These are phyloP conservation scores for Arabidopsis lyrata DNA, from an alignment of 441 rosid species.

Conservation along the genomic window DNA sequence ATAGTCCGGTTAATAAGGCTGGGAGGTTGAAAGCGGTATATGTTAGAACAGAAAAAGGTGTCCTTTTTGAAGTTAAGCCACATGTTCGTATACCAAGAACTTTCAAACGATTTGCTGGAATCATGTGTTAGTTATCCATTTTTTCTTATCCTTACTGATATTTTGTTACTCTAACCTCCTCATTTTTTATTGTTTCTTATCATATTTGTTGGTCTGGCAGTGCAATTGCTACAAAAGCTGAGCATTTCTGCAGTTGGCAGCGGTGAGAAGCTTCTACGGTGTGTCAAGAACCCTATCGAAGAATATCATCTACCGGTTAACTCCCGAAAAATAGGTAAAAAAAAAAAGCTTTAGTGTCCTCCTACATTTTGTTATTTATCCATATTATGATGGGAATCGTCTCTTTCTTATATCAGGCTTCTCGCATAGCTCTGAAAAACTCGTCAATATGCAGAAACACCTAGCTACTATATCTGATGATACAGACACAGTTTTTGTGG, in stretches of 20 bases:
- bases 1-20: constrained; percentile 85
- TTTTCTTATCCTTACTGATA: background rate
- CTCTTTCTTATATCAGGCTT: constrained; percentile 57
- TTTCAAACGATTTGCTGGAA: constrained; percentile 75
- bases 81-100: constrained; percentile 88
- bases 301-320: constrained; percentile 50
- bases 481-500: constrained; percentile 81
- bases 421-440: constrained; percentile 77
- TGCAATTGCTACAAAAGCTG: constrained; percentile 66
- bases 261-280: constrained; percentile 62
- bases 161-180: constrained; percentile 7
- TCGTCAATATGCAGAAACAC: constrained; percentile 68
- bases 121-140: constrained; percentile 62
- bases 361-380: background rate
- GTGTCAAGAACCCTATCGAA: constrained; percentile 62
- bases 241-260: constrained; percentile 60
- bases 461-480: constrained; percentile 58
- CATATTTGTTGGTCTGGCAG: constrained; percentile 45
- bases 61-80: constrained; percentile 83
- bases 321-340: constrained; percentile 62
- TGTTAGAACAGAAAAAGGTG: constrained; percentile 81
- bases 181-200: constrained; percentile 9
- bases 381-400: background rate
- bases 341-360: background rate
- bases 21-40: constrained; percentile 76